These are phyloP conservation scores for Phytopythium aichiense DNA, from an alignment of 352 stramenopile genomes.

Conservation along the genomic window DNA sequence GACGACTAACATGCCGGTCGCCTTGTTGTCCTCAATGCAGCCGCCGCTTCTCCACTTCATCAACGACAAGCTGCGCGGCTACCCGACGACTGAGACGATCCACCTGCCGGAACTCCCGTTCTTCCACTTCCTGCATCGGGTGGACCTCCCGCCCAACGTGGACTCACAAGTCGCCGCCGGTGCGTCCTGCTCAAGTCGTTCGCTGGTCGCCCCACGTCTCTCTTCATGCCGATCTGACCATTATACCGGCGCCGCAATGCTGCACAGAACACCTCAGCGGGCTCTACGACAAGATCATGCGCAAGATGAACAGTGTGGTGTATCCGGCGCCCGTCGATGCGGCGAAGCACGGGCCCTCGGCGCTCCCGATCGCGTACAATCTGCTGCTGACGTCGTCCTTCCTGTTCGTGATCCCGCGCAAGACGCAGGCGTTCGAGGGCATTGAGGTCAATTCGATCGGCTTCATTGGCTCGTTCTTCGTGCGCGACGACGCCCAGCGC, in stretches of 20 bases:
- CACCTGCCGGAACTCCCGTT: constrained; percentile 67
- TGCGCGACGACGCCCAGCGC: constrained; percentile 55
- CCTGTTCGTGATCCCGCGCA: constrained; percentile 66
- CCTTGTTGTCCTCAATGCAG: constrained; percentile 18
- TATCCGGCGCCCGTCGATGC: constrained; percentile 21
- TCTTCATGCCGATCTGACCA: too few species aligned
- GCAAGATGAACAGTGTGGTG: constrained; percentile 30
- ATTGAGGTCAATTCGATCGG: constrained; percentile 86
- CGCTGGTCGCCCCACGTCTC: too few species aligned
- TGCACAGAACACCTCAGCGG: constrained; percentile 25
- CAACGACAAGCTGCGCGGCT: constrained; percentile 33
- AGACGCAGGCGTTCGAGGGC: constrained; percentile 38
- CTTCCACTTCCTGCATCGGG: constrained; percentile 64
- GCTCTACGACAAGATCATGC: constrained; percentile 48
- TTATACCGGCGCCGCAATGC: not conserved
- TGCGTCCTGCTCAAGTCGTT: constrained; percentile 6
- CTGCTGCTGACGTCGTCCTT: constrained; percentile 70
- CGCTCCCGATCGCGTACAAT: constrained; percentile 64
- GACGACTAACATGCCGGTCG: not conserved
- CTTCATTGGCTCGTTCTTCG: constrained; percentile 81
- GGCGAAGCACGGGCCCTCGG: not conserved
- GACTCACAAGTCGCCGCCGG: constrained; percentile 44
- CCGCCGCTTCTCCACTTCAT: constrained; percentile 76
- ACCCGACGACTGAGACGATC: constrained; percentile 36
- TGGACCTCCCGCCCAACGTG: constrained; percentile 29